A percentile compares a stretch with the other conserved stretches of the same genome.
Evolutionary conservation across 108 stramenopile species (phyloP).

Genomic region (Cyclotella cryptica): DNA sequence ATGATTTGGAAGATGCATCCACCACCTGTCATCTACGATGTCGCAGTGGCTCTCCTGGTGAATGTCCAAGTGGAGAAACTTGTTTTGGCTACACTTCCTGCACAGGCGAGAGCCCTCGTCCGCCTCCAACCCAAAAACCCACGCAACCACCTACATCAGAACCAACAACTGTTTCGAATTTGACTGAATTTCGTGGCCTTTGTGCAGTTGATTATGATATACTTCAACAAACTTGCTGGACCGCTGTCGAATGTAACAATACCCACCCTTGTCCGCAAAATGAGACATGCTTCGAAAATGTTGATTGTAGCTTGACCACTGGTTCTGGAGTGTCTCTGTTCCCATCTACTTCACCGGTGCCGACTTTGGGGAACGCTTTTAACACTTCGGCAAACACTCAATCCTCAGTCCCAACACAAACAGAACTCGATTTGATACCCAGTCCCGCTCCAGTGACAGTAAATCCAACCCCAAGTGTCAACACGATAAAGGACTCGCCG

Average conservation of each 20-base stretch:
- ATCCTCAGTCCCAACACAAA: not conserved
- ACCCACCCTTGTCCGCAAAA: constrained; percentile 8
- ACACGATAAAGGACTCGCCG: not conserved
- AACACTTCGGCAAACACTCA: not conserved
- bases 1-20: constrained; percentile 14
- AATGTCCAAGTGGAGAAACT: constrained; percentile 16
- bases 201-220: constrained; percentile 11
- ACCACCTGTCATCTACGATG: constrained; percentile 18
- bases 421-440: not conserved
- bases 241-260: constrained; percentile 5
- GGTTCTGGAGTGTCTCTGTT: not conserved
- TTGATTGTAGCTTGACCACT: constrained; percentile 11
- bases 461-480: constrained; percentile 7
- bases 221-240: constrained; percentile 1
- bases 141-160: constrained; percentile 3
- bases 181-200: not conserved
- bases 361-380: no score
- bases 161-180: not conserved
- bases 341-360: not conserved
- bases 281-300: constrained; percentile 20
- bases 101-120: constrained; percentile 7
- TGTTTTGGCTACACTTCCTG: constrained; percentile 14
- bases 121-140: not conserved
- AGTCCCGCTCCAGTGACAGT: not conserved
- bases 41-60: constrained; percentile 9